These are phyloP conservation scores for Aquilaria agallochum DNA, from an alignment of 441 rosid genomes.

Conservation along the genomic window DNA sequence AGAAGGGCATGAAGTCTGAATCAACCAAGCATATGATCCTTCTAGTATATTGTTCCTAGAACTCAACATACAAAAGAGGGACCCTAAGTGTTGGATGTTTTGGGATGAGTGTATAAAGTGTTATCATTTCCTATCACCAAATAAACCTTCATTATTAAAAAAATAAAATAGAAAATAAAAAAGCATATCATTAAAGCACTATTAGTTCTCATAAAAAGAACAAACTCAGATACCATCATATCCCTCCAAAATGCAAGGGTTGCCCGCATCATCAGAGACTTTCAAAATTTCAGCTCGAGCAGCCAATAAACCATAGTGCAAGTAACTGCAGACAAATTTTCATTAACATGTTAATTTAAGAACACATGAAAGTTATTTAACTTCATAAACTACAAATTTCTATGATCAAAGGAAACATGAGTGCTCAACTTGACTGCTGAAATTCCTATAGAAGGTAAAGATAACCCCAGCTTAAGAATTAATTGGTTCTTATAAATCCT, in stretches of 20 bases:
- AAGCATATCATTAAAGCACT: too few relatives aligned
- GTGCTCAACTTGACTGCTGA: slow-evolving; percentile 8
- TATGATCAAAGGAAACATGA: slow-evolving; percentile 1
- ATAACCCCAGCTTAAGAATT: too few relatives aligned
- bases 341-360: slow-evolving; percentile 16
- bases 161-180: too few relatives aligned
- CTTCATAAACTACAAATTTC: neutral
- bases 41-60: too few relatives aligned
- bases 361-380: neutral
- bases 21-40: too few relatives aligned
- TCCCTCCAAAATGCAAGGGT: slow-evolving; percentile 80
- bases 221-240: slow-evolving; percentile 53
- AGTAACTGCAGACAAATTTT: slow-evolving; percentile 56
- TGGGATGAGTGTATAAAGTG: too few relatives aligned
- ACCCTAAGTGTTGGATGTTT: too few relatives aligned
- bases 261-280: slow-evolving; percentile 53
- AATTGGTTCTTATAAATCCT: too few relatives aligned
- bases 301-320: slow-evolving; percentile 90
- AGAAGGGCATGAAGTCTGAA: too few relatives aligned
- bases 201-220: neutral
- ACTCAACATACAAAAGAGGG: too few relatives aligned
- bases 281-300: slow-evolving; percentile 94
- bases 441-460: neutral
- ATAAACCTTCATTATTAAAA: too few relatives aligned
- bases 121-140: too few relatives aligned